Base-by-base conservation (phyloP, 2,329 filamentous ascomycete genomes). In the Orbilia quercus region DNA sequence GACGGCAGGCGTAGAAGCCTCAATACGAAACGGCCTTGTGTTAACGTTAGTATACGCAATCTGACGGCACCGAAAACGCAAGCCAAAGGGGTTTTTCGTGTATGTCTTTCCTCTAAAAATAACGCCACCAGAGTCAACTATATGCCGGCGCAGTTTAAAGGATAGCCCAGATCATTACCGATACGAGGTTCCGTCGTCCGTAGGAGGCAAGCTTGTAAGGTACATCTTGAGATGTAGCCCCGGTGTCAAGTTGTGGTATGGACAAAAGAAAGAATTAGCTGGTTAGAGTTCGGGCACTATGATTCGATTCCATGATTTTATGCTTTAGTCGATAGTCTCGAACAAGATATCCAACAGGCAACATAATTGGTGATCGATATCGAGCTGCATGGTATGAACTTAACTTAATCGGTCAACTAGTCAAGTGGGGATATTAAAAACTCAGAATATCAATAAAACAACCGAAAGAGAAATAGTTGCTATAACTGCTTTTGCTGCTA, bases 41-140 rank as follows among this genome's bases (percentile, higher is more conserved):
- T 7, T 50, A 40, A 40, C 12, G 47, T 64, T 64, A n/a, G n/a
- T n/a, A n/a, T n/a, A 58, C 62, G 62, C 62, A 66, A 57, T 48
- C 44, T 7, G 18, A 45, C 62, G 62, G 62, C 51, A 51, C 34
- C 28, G 28, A 57, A 57, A 57, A 57, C 58, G 62, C 62, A 66
- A 42, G 34, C 44, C 4, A 34, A 48, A n/a, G n/a, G n/a, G n/a
- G n/a, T n/a, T n/a, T n/a, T n/a, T n/a, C n/a, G n/a, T n/a, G n/a
- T n/a, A n/a, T n/a, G 36, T 36, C 42, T 20, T 47, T 16, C 36
- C 25, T 12, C 58, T 31, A 51, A 63, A 63, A 63, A 63, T 53
- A 63, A 53, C 58, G 58, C 57, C 22, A 22, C 1, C 12, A 23
- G 51, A 12, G 25, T 44, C n/a, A 22, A 5, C 28, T n/a, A 25